Conservation (phyloP, 23 red algal genomes). For the Gracilaria caudata region DNA sequence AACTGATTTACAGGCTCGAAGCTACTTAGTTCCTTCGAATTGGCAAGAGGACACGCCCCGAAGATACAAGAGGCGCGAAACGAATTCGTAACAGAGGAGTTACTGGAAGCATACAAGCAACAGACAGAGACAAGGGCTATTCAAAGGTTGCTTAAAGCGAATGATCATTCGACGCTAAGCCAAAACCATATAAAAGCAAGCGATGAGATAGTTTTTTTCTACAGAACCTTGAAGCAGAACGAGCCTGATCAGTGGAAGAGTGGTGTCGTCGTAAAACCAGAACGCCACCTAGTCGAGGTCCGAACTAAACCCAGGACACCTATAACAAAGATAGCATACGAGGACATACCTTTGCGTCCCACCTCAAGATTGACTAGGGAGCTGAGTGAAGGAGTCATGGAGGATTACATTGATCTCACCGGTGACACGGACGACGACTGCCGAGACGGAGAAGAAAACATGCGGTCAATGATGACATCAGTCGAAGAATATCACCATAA, state of each 20-base stretch:
- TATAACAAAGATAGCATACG: conserved; percentile 28
- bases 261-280: background rate
- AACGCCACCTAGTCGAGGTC: background rate
- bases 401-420: conserved; percentile 7
- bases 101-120: no score
- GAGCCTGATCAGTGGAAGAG: background rate
- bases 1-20: conserved; percentile 7
- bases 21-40: conserved; percentile 2
- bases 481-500: background rate
- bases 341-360: conserved; percentile 10
- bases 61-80: background rate
- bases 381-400: conserved; percentile 4
- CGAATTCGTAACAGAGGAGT: no score
- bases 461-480: background rate
- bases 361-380: background rate
- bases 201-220: background rate
- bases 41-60: background rate
- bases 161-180: no score
- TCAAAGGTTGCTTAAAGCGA: no score
- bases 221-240: conserved; percentile 17
- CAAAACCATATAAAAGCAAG: no score
- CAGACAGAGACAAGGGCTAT: no score
- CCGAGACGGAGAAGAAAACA: background rate
- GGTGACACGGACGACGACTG: no score
- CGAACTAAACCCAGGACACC: background rate